Conservation (phyloP, 23 red algal species). For the Agarophyton chilense region DNA sequence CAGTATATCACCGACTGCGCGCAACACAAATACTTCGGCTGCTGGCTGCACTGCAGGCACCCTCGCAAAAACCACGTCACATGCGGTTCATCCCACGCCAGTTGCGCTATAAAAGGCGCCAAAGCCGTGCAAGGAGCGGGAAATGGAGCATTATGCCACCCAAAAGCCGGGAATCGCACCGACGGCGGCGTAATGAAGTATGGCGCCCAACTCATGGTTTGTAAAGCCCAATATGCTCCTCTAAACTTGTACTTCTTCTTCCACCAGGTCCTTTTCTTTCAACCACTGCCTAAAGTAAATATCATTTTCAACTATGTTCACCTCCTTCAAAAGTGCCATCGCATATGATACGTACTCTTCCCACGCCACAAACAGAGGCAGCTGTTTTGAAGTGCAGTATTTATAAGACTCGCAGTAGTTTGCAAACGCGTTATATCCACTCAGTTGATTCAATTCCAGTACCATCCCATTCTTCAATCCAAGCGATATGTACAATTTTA, state of each 20-base stretch:
- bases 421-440: neutral
- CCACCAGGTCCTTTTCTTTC: no score
- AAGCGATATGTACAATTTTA: no score
- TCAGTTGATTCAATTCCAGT: conserved; percentile 33
- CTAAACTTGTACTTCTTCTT: no score
- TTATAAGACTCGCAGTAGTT: conserved; percentile 50
- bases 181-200: neutral
- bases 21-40: neutral
- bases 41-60: no score
- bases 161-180: neutral
- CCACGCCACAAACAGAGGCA: neutral
- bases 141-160: neutral
- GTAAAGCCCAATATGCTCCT: no score
- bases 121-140: neutral
- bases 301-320: no score
- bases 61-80: no score
- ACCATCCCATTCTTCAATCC: no score
- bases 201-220: neutral
- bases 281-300: no score
- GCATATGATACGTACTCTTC: no score
- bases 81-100: no score
- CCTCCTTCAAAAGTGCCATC: neutral
- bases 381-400: neutral
- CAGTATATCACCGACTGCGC: neutral
- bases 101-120: no score